Evolutionary conservation across 2,329 filamentous ascomycete genomes (phyloP).

Genomic region (Pseudogymnoascus verrucosus): DNA sequence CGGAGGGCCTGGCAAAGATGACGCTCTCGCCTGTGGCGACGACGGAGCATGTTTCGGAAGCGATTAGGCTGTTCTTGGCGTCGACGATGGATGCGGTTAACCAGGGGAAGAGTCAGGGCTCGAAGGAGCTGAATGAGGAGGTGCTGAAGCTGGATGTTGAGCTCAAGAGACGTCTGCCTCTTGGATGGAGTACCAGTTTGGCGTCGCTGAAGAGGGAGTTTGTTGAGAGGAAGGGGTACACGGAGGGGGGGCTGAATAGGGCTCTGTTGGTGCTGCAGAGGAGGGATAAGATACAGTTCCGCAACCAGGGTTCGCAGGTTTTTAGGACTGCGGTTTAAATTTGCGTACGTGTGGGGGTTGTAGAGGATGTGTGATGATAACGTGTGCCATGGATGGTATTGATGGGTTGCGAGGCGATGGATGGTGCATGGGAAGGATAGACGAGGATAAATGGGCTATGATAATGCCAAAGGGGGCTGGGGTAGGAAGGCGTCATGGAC

Average conservation of each 20-base stretch:
- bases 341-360: neutral
- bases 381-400: neutral
- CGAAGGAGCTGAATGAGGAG: constrained; percentile 85
- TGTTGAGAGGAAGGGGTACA: constrained; percentile 84
- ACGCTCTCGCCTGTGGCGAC: constrained; percentile 78
- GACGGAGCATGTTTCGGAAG: constrained; percentile 90
- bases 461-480: neutral
- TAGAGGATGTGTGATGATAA: constrained; percentile 1
- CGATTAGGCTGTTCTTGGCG: constrained; percentile 91
- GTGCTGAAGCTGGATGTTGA: constrained; percentile 81
- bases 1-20: constrained; percentile 89
- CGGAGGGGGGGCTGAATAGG: constrained; percentile 75
- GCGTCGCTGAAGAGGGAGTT: constrained; percentile 83
- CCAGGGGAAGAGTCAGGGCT: constrained; percentile 75
- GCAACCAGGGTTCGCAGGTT: constrained; percentile 67
- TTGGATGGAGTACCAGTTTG: constrained; percentile 91
- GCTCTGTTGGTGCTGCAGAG: constrained; percentile 80
- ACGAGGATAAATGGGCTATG: neutral
- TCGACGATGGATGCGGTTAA: constrained; percentile 97
- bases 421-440: neutral
- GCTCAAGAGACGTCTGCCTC: constrained; percentile 75
- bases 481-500: neutral
- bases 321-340: constrained; percentile 60
- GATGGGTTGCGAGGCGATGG: neutral
- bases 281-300: constrained; percentile 76